Base-by-base conservation (phyloP, 305 asterid genomes). In the Petunia hybrid region DNA sequence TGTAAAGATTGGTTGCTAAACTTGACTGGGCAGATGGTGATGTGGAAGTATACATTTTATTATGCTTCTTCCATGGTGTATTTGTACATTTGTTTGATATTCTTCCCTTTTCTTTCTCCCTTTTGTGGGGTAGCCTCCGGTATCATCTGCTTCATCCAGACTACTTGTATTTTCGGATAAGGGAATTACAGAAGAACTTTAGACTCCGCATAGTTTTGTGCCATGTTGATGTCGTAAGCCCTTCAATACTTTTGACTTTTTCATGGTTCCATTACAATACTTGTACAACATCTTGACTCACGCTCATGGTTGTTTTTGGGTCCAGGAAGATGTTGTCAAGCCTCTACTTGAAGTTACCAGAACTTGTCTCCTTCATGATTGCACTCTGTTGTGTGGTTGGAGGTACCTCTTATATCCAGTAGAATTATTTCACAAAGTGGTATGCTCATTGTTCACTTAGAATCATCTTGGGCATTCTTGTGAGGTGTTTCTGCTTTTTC, bases 101-200 rank as follows among this genome's bases (percentile, higher is more conserved):
- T 46, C 61, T 80, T 16, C 35, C 80, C 62, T 61, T 53, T 31
- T 63, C 10, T 13, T 76, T 56, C 14, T 71, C 43, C 67, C 6
- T 55, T 85, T 83, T 77, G 14, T 82, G 89, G 36, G 4, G 81
- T 89, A 94, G 99, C 85, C 95, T 95, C 80, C 94, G 98, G 78
- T 95, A 95, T 83, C 99, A 95, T 85, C 95, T 95, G 66, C 93
- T 95, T 88, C 99, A 95, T 89, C 97, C 99, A 80, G 99, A 95
- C 87, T 95, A 94, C 89, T 89, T 94, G 74, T 95, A 94, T 89
- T 95, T 90, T 53, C 95, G 98, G 85, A 95, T 95, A 84, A 89
- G 97, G 85, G 99, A 95, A 83, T 87, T 94, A 90, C 98, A 90
- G 88, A 95, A 91, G 89, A 94, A 95, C 82, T 91, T 83, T 83